Evolutionary conservation across 345 rosid genomes (phyloP), one percentile per base, ranked within the genome.

Genomic region (Eucalyptus cloeziana): DNA sequence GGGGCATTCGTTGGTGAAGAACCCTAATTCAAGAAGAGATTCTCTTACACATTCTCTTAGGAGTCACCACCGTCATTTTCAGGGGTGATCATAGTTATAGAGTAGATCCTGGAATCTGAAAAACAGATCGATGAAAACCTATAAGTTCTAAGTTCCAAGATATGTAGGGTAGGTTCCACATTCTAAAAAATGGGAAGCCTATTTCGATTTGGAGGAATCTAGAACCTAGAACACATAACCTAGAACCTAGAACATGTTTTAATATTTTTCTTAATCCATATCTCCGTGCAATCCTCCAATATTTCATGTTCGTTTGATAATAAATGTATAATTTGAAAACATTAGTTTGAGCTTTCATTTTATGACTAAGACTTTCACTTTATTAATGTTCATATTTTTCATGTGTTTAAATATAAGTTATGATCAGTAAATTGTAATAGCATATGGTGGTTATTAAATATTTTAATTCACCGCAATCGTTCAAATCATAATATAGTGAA

Each of bases 111-210:
- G 0, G 2, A 52, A 52, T 0, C 4, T 52, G 10, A 52, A 0
- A 52, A 19, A 0, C 0, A 0, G 58, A 52, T 52, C 0, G 25
- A 0, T 52, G 25, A 52, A 0, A 52, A 52, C 10, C 2, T 52
- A 0, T 52, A 52, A 19, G 0, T 52, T 52, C 1, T 0, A 19
- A 52, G 25, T 52, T 52, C 0, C 0, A 52, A 52, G 10, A 52
- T 52, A 52, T 52, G 4, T 19, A 52, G 0, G 10, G 0, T 52
- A 52, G 10, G 10, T 52, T 52, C 0, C 0, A 52, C 0, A 0
- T 52, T 52, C 4, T 19, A 52, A 19, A 19, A 7, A 52, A 7
- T 52, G 56, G 16, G 4, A 1, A 51, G 2, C 1, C 8, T 51
- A 1, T 51, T 51, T 51, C 8, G 8, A 51, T 0, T 16, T 51